Conservation (phyloP, 495 filamentous ascomycete genomes). For the Penicillium desertorum region DNA sequence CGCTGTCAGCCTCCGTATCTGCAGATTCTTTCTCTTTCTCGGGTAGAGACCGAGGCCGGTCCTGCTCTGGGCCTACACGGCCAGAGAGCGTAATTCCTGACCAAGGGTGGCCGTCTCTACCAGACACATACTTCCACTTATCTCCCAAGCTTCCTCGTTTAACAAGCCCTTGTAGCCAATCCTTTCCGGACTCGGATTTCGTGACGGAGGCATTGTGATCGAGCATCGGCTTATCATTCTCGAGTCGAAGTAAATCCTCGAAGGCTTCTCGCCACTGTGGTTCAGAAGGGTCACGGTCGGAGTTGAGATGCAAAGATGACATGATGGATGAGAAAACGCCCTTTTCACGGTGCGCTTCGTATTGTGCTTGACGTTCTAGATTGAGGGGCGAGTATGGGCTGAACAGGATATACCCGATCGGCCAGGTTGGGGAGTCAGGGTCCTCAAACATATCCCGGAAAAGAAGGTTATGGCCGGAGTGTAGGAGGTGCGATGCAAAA, state of each 20-base stretch:
- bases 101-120: conserved; percentile 23
- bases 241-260: conserved; percentile 53
- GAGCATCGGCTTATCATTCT: conserved; percentile 50
- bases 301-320: conserved; percentile 31
- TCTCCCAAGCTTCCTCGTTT: conserved; percentile 44
- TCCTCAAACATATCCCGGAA: conserved; percentile 36
- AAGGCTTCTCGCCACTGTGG: conserved; percentile 56
- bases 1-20: conserved; percentile 29
- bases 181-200: conserved; percentile 31
- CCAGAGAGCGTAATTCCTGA: conserved; percentile 29
- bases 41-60: neutral
- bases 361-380: conserved; percentile 42
- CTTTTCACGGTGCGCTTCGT: conserved; percentile 25
- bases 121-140: conserved; percentile 35
- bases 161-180: conserved; percentile 41
- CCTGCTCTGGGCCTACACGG: conserved; percentile 11
- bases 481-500: conserved; percentile 29
- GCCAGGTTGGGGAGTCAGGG: conserved; percentile 35
- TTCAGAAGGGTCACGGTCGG: conserved; percentile 34
- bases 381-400: conserved; percentile 55
- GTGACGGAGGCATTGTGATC: conserved; percentile 27
- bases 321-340: conserved; percentile 43
- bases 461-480: conserved; percentile 27
- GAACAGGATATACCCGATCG: conserved; percentile 42
- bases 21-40: conserved; percentile 16